Percentiles rank a stretch among this genome's conserved stretches.
phyloP scores from a whole-genome alignment of 148 eudicot species.

The Selenicereus undatus region DNA sequence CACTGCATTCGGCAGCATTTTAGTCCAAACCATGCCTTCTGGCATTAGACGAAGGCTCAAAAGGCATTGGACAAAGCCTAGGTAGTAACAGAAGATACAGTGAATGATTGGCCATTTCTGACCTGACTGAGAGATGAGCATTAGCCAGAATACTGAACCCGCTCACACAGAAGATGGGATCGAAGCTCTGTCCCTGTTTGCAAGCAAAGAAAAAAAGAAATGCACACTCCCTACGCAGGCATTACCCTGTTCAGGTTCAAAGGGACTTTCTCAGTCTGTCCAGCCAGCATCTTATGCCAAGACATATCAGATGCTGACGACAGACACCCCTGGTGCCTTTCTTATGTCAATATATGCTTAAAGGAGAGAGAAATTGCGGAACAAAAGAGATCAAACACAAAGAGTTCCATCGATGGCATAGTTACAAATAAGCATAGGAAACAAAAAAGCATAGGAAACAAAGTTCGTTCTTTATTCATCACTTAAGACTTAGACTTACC shows the following conservation, averaged over 20 bases:
- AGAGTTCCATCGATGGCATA: constrained; percentile 21
- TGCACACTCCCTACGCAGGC: constrained; percentile 99
- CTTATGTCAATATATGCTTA: constrained; percentile 45
- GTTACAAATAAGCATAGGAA: constrained; percentile 24
- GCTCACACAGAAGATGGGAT: constrained; percentile 16
- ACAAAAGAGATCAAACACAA: constrained; percentile 9
- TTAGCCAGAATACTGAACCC: constrained; percentile 24
- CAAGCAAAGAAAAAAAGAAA: constrained; percentile 45
- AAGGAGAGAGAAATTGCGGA: not conserved
- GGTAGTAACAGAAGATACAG: not conserved
- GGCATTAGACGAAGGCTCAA: not conserved
- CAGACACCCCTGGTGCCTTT: constrained; percentile 99
- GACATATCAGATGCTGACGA: constrained; percentile 35
- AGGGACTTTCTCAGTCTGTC: constrained; percentile 99
- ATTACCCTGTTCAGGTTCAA: constrained; percentile 99
- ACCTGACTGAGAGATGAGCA: constrained; percentile 27
- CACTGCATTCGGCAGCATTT: constrained; percentile 2
- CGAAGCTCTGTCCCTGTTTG: constrained; percentile 41
- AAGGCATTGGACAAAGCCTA: not conserved
- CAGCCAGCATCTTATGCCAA: constrained; percentile 27
- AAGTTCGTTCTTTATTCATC: constrained; percentile 23
- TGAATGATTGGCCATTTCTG: constrained; percentile 7
- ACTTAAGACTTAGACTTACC: constrained; percentile 36
- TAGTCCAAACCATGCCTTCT: not conserved
- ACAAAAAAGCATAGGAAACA: constrained; percentile 2